Conservation (phyloP, 2,329 filamentous ascomycete genomes). For the Fusarium sp. region DNA sequence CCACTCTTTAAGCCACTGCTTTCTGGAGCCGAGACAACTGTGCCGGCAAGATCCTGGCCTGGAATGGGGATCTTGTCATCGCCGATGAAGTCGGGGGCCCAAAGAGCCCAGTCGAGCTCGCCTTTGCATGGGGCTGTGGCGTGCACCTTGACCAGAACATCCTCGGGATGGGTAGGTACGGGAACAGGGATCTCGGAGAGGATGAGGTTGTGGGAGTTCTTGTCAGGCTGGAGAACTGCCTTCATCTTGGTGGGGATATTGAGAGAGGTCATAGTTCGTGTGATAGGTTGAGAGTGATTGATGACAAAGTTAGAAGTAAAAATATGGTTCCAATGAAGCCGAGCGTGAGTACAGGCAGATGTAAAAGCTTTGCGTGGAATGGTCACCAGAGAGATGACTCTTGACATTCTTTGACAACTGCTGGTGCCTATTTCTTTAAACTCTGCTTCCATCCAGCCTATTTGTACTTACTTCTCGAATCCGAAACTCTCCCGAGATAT, state of each 20-base stretch:
- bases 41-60: constrained; percentile 53
- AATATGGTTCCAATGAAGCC: neutral
- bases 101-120: constrained; percentile 47
- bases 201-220: constrained; percentile 25
- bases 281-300: neutral
- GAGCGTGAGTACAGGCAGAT: neutral
- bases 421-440: neutral
- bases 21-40: constrained; percentile 46
- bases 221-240: constrained; percentile 26
- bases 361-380: neutral
- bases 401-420: neutral
- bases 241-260: constrained; percentile 22
- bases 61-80: constrained; percentile 43
- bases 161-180: constrained; percentile 31
- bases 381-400: neutral
- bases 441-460: neutral
- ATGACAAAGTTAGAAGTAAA: neutral
- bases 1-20: constrained; percentile 37
- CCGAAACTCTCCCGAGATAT: neutral
- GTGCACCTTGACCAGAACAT: constrained; percentile 49
- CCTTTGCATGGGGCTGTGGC: constrained; percentile 48
- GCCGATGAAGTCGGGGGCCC: constrained; percentile 35
- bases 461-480: neutral
- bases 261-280: constrained; percentile 7
- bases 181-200: constrained; percentile 30